Evolutionary conservation across 176 grass and related monocot genomes (phyloP).

Genomic region (Oryza officinalis): DNA sequence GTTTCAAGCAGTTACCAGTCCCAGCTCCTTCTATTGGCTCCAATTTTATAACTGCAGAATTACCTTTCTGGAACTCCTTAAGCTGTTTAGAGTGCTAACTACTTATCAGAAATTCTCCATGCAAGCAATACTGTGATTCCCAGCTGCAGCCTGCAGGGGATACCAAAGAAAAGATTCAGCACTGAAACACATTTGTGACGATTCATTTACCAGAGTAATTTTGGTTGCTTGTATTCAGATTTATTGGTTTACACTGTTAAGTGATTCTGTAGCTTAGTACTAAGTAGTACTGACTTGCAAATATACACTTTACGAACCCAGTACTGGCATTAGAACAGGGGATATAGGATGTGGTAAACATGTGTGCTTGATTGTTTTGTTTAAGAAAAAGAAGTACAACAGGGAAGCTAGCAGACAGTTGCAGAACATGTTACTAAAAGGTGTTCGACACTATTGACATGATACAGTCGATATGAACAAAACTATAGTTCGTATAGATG

Average conservation of each 20-base stretch:
- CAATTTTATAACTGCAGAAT: constrained; percentile 57
- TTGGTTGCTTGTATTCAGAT: neutral
- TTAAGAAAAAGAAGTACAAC: too few species aligned
- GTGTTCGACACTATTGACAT: too few species aligned
- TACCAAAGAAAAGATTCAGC: too few species aligned
- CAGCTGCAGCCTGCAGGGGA: neutral
- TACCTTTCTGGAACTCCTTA: constrained; percentile 73
- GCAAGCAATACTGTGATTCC: constrained; percentile 70
- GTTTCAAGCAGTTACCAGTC: constrained; percentile 55
- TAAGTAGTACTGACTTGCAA: too few species aligned
- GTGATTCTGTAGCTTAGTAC: neutral
- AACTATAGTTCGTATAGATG: too few species aligned
- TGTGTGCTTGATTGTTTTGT: too few species aligned
- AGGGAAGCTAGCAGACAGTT: too few species aligned
- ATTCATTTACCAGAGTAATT: neutral
- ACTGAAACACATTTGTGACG: neutral
- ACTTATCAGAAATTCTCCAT: constrained; percentile 80
- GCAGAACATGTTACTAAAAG: too few species aligned
- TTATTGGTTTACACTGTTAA: neutral
- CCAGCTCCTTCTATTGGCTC: constrained; percentile 71
- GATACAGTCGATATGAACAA: too few species aligned
- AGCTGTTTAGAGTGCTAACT: constrained; percentile 70
- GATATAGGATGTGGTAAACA: too few species aligned
- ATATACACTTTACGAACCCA: too few species aligned
- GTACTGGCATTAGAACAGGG: too few species aligned